Evolutionary conservation across 768 basidiomycete species (phyloP), one percentile per base, ranked within the genome.

Genomic region (Suillus hirtellus): DNA sequence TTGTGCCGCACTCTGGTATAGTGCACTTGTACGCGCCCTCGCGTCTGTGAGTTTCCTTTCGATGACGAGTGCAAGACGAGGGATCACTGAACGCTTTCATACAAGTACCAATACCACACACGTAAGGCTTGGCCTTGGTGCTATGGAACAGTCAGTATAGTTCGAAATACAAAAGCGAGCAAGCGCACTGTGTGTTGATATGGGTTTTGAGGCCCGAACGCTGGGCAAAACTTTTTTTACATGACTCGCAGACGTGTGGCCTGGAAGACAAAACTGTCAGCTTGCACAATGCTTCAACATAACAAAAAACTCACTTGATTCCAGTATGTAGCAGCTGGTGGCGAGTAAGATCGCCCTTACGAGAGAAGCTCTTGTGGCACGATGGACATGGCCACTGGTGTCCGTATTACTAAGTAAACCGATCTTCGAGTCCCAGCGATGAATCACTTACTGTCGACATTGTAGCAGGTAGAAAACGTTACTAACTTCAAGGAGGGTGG

Each of bases 31-130:
- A 85, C 34, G 75, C 76, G 34, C 79, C 78, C 31, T 76, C 64
- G 2, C 71, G 71, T 19, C 71, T 66, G 68, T 90, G 89, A 2
- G 78, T 82, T 72, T 90, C 88, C 69, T 82, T 84, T 61, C 80
- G 78, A 67, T 91, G 89, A 10, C 89, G 86, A 37, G 83, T 77
- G 65, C 86, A 78, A 52, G 89, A 90, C 0, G 89, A 90, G 12
- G 88, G 89, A 67, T 91, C 89, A 15, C 84, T 84, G 66, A 91
- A 91, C 15, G 76, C 72, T 37, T 81, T 77, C 11, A 60, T 62
- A 68, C 89, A 90, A 24, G 70, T 73, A 10, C 73, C 68, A 49
- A 81, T 75, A 15, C 76, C 77, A 67, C 90, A 92, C 6, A 59
- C 60, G 67, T 79, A 81, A 1, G 88, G 89, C 71, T 84, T 86